Evolutionary conservation across 2,329 filamentous ascomycete genomes (phyloP).

Genomic region (Hypoxylon rubiginosum): DNA sequence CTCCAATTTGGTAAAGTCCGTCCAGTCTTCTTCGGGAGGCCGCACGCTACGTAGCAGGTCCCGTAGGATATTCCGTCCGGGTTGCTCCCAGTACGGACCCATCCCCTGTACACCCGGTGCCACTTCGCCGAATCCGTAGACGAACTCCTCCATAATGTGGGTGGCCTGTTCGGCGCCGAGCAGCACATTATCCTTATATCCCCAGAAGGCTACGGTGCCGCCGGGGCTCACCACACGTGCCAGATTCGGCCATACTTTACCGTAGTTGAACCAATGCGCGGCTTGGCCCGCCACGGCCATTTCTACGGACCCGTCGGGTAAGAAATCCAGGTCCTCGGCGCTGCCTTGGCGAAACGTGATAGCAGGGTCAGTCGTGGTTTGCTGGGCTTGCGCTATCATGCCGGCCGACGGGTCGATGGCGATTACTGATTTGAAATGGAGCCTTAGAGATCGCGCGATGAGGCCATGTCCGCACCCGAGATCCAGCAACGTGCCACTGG

Average conservation of each 20-base stretch:
- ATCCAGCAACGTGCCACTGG: slow-evolving; percentile 61
- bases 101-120: slow-evolving; percentile 62
- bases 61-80: slow-evolving; percentile 68
- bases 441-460: slow-evolving; percentile 66
- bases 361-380: slow-evolving; percentile 58
- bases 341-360: slow-evolving; percentile 64
- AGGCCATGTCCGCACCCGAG: slow-evolving; percentile 75
- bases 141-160: slow-evolving; percentile 66
- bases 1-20: slow-evolving; percentile 64
- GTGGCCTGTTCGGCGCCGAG: slow-evolving; percentile 66
- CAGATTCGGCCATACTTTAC: slow-evolving; percentile 67
- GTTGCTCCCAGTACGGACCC: slow-evolving; percentile 72
- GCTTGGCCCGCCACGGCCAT: slow-evolving; percentile 66
- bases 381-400: slow-evolving; percentile 67
- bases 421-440: slow-evolving; percentile 64
- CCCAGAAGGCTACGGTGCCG: slow-evolving; percentile 74
- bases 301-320: slow-evolving; percentile 65
- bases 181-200: slow-evolving; percentile 74
- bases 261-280: slow-evolving; percentile 76
- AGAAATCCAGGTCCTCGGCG: slow-evolving; percentile 67
- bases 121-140: slow-evolving; percentile 64
- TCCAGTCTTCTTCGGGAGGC: slow-evolving; percentile 66
- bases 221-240: slow-evolving; percentile 65
- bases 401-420: slow-evolving; percentile 69
- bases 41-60: slow-evolving; percentile 64